phyloP scores from a whole-genome alignment of 148 eudicot genomes.

The Rhododendron simsii region DNA sequence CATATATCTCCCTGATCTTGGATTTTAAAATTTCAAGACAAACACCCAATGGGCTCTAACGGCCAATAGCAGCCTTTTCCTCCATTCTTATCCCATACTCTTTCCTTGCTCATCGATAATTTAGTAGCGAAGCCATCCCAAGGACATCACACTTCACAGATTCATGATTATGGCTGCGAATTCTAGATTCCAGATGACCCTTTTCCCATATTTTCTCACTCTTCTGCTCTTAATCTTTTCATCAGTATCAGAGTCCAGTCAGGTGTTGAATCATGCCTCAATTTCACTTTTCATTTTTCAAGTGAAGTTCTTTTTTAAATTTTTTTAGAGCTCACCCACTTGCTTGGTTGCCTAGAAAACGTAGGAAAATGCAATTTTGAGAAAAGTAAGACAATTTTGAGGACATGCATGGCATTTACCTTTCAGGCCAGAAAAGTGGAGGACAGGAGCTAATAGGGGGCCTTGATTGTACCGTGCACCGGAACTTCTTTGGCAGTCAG shows the following conservation, averaged over 20 bases:
- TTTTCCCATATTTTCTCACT: neutral
- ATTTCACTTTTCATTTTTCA: neutral
- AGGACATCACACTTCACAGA: neutral
- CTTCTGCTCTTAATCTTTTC: slow-evolving; percentile 5
- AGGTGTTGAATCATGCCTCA: neutral
- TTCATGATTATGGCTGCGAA: neutral
- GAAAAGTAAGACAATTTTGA: too few species aligned
- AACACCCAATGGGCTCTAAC: neutral
- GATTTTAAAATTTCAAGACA: neutral
- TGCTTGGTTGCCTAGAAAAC: too few species aligned
- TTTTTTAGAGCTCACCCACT: too few species aligned
- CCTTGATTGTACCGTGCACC: too few species aligned
- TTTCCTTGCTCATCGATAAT: neutral
- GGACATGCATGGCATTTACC: too few species aligned
- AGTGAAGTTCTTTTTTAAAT: neutral
- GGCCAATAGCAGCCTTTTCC: neutral
- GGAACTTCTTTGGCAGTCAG: too few species aligned
- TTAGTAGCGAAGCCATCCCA: neutral
- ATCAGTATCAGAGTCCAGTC: slow-evolving; percentile 12
- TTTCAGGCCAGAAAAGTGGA: too few species aligned
- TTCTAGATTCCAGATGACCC: neutral
- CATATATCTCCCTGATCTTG: neutral
- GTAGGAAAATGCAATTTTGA: too few species aligned
- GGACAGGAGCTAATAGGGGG: too few species aligned
- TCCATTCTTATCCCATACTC: neutral